Evolutionary conservation across 1,139 yeast species (phyloP), one percentile per base, ranked within the genome.

Genomic region (Hyphopichia buzzinii): DNA sequence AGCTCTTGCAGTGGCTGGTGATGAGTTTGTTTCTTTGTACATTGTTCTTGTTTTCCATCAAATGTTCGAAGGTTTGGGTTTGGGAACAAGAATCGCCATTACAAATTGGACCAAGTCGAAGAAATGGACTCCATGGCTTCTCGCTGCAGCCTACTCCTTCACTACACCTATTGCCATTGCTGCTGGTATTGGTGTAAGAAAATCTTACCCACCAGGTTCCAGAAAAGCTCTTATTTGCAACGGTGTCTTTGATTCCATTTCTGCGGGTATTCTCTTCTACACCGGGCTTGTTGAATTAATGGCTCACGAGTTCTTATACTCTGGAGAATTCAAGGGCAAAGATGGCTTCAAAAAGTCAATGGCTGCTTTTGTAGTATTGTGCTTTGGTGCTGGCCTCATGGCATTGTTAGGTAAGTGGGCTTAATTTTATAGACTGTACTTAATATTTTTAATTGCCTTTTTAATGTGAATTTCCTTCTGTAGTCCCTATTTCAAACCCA

Each of bases 351-450:
- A 57, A 54, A 62, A 55, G 42, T 64, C 67, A 67, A 39, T 69
- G 36, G 41, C 46, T 39, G 74, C 74, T 3, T 69, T 57, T 43
- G 48, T 59, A 26, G 54, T 61, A 15, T 62, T 84, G 79, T 71
- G 83, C 52, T 57, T 70, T 43, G 95, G 96, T 40, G 83, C 89
- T 13, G 94, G 85, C 32, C 57, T 85, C 36, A 87, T 87, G 96
- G 95, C 95, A 1, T 67, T 87, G 39, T 67, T 87, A 39, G 96
- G 95, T 40, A 81, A 77, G 57, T 87, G 96, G 96, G 95, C 94
- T n/a, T 87, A 55, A 63, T 19, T 16, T 14, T 17, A 25, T 25
- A 25, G 27, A 25, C 27, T n/a, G 7, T n/a, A n/a, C n/a, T n/a
- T n/a, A n/a, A n/a, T n/a, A n/a, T n/a, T n/a, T n/a, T n/a, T n/a